Evolutionary conservation across 495 filamentous ascomycete genomes (phyloP), one percentile per base, ranked within the genome.

Genomic region (Entonaema liquescens): DNA sequence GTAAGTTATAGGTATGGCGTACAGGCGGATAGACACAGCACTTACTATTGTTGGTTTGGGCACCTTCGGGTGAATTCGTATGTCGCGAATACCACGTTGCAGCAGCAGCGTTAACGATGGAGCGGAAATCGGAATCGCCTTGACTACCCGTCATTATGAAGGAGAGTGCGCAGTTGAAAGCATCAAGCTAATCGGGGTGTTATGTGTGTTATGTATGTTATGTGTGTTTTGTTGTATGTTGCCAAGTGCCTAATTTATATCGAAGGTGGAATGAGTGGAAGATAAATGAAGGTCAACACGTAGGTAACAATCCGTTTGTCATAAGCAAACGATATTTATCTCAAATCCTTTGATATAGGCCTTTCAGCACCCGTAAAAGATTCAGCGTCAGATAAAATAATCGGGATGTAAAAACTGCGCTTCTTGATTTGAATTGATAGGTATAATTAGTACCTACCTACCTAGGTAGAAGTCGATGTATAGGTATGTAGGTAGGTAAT

Each of bases 21-120:
- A 23, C 2, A 23, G 36, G 19, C n/a, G n/a, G 29, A 9, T 36
- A 36, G 21, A 1, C 8, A 50, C 19, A 1, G 40, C 21, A 38
- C 62, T 65, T 28, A 65, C 62, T 42, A 5, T 31, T 42, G 5
- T 42, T 42, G 9, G 53, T 26, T 28, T 57, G 28, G 21, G 52
- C 1, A 11, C 44, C 47, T 8, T 61, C 23, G 40, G 66, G 49
- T 21, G 62, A 21, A 58, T 49, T 36, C 47, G 58, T 56, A 42
- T 61, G 70, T n/a, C 70, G 70, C 33, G 67, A 72, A 38, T 61
- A 71, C 70, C 70, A 71, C 11, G 35, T 70, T 15, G 70, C 73
- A 8, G 70, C 58, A 12, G 73, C 73, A 47, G 66, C 67, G 31
- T 70, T 60, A 5, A 69, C 57, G 4, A 71, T 73, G n/a, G 67